Base-by-base conservation (phyloP, 768 basidiomycete genomes). In the Lanmaoa rubissima region DNA sequence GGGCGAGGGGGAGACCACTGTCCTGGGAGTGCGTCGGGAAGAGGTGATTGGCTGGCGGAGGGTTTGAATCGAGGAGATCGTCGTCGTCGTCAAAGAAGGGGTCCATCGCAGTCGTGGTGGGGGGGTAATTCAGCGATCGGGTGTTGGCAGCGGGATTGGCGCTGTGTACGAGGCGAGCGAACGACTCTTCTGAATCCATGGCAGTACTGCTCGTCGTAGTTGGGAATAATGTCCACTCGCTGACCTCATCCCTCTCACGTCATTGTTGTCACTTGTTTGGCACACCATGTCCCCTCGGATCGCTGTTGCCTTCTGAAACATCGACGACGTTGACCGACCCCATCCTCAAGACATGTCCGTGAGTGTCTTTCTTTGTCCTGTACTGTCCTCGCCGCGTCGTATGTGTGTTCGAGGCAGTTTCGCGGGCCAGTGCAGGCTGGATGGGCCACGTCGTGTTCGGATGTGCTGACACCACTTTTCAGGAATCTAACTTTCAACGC, bases 401-500 rank as follows among this genome's bases (percentile, higher is more conserved):
- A 2, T 0, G 31, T 12, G 38, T 6, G 2, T 17, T 34, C 0
- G 1, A 3, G 2, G 12, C 5, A 2, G 36, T 10, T 2, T 0
- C 5, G 13, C 13, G 35, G 16, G 36, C 40, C 40, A 21, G 36
- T 3, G 10, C 16, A 36, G 32, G 58, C 28, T 67, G 65, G 65
- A 68, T 66, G 55, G 43, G 17, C 38, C 3, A 4, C 6, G 12
- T 3, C 0, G 17, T 1, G 38, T 39, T 1, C 32, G 61, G 65
- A 66, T 66, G 64, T 57, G 35, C 46, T 67, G 59, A 68, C 53
- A 16, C 11, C 38, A 38, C 46, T 31, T 24, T 31, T 10, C 66
- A 90, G 84, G 81, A 86, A 64, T 94, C 92, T 69, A 93, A 87
- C 74, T 98, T 98, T 83, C 87, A 88, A 78, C 92, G 93, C 61